Conservation (phyloP, 75 land plant species). For the Isoetes taiwanensis region DNA sequence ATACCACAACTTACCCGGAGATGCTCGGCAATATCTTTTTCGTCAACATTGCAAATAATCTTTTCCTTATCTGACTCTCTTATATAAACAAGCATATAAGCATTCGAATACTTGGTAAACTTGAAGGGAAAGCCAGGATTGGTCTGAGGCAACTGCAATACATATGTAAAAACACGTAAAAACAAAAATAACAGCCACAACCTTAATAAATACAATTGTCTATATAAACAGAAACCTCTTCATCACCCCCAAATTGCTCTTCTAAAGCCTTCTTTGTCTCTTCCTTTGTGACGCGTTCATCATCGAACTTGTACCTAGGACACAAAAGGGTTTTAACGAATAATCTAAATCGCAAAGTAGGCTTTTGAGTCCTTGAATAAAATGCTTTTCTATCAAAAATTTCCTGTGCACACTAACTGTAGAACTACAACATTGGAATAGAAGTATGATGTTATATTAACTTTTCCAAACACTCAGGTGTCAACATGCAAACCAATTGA, state of each 20-base stretch:
- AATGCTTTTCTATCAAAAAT: too few species aligned
- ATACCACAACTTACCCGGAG: neutral
- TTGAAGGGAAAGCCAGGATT: conserved; percentile 8
- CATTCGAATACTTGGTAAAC: conserved; percentile 6
- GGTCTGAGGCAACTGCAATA: neutral
- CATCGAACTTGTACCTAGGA: conserved; percentile 2
- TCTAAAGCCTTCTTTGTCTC: neutral
- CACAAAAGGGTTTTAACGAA: too few species aligned
- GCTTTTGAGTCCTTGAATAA: too few species aligned
- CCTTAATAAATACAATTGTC: too few species aligned
- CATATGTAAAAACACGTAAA: neutral
- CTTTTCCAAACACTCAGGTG: too few species aligned
- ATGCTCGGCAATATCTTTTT: neutral
- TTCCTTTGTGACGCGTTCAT: conserved; percentile 6
- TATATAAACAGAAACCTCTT: neutral
- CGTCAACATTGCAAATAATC: conserved; percentile 7
- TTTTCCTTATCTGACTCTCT: neutral
- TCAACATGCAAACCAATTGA: too few species aligned
- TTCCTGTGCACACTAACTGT: too few species aligned
- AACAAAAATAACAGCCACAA: too few species aligned
- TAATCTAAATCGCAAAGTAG: too few species aligned
- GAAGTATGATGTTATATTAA: too few species aligned
- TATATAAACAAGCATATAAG: conserved; percentile 6
- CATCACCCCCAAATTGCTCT: conserved; percentile 3
- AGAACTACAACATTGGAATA: too few species aligned